Base-by-base conservation (phyloP, 2,329 filamentous ascomycete species). In the Pseudopyricularia cyperi region DNA sequence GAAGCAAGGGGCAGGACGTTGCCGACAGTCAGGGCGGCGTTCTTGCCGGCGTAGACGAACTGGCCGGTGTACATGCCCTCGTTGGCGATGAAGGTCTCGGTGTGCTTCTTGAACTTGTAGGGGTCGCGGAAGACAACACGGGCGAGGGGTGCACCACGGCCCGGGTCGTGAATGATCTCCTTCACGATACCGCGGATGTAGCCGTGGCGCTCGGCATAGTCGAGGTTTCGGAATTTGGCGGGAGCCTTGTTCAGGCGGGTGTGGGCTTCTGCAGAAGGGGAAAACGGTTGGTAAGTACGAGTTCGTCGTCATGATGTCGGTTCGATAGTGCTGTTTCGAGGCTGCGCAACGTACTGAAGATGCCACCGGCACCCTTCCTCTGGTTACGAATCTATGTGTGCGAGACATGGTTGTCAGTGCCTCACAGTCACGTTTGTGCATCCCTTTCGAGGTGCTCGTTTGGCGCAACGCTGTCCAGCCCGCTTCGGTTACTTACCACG, bases 1-100 rank as follows among this genome's bases (percentile, higher is more conserved):
- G 87, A 89, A 70, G 83, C 82, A 64, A 98, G 83, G 61, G 93
- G 93, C 59, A 98, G 88, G 70, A 98, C 76, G 82, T 98, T 98
- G 74, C 93, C 93, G 73, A 98, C 85, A 68, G 87, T 97, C 69
- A 98, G 83, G 62, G 85, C 80, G 67, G 93, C 93, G 78, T 95
- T 93, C 89, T 98, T 98, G 72, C 93, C 93, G 71, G 91, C 93
- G 77, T 98, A 98, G 85, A 98, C 89, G 83, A 98, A 98, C 77
- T 98, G 93, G 72, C 93, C 93, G 63, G 93, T 96, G 88, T 97
- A 98, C 90, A 97, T 96, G 79, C 93, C 93, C 82, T 97, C 93
- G 79, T 97, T 98, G 76, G 93, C 93, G 71, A 98, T 98, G 85
- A 98, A 96, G 65, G 93, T 98, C 85, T 98, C 90, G 73, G 86